phyloP scores from a whole-genome alignment of 2,329 filamentous ascomycete genomes.

The Aspergillus caelatus region DNA sequence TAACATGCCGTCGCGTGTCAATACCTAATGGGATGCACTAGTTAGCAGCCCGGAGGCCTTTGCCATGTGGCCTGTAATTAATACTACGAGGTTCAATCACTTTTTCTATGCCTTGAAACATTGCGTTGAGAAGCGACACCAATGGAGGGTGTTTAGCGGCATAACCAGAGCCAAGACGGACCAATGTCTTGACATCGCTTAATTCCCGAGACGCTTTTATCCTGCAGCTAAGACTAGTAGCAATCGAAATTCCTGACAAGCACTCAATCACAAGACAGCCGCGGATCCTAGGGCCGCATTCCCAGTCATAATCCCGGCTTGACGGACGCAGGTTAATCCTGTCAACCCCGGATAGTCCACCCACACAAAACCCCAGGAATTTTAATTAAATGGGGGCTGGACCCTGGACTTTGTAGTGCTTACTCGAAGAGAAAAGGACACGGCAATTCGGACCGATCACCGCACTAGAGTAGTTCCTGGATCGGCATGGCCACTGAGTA shows the following conservation, averaged over 20 bases:
- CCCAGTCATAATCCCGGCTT: not conserved
- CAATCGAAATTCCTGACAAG: not conserved
- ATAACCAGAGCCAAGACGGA: not conserved
- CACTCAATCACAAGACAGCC: not conserved
- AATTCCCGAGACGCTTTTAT: not conserved
- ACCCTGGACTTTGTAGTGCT: not conserved
- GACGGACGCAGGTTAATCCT: not conserved
- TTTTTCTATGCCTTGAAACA: not conserved
- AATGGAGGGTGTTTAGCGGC: not conserved
- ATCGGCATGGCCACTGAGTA: not conserved
- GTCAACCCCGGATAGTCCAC: not conserved
- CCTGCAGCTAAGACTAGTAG: conserved; percentile 1
- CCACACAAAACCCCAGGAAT: not conserved
- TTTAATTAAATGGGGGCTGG: not conserved
- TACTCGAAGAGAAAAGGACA: conserved; percentile 1
- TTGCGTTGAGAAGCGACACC: not conserved
- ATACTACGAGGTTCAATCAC: not conserved
- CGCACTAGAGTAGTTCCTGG: not conserved
- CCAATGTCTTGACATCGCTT: conserved; percentile 2
- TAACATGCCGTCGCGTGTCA: not conserved
- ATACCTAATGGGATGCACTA: not conserved
- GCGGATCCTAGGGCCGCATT: not conserved
- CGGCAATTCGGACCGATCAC: not conserved
- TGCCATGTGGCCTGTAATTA: not conserved
- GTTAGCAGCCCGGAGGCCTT: not conserved